Evolutionary conservation across 495 filamentous ascomycete genomes (phyloP), one percentile per base, ranked within the genome.

Genomic region (Aspergillus heteromorphus): DNA sequence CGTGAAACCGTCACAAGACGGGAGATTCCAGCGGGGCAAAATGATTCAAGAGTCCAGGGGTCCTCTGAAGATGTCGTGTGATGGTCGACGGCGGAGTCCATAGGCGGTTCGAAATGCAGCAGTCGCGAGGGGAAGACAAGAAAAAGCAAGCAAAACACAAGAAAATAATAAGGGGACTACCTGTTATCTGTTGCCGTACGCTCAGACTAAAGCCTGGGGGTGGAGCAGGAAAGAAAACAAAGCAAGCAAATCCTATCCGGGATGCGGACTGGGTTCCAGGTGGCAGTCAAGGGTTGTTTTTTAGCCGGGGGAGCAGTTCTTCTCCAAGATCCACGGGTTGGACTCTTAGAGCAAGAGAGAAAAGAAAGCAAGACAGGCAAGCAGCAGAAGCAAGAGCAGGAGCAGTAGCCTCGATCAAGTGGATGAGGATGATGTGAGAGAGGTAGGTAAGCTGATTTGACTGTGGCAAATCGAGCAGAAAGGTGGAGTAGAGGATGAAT

Each of bases 101-200:
- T 30, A 20, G 51, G 49, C 45, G 9, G 38, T 51, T 58, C 43
- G 40, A 53, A 21, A 21, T 30, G 54, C 55, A 64, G 56, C 63
- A 60, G 49, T 47, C 40, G 45, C 29, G 38, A 51, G 49, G 43
- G 17, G 49, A 61, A 52, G 43, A 42, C 41, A 30, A 56, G 34
- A n/a, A 38, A 65, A 59, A 56, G 18, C 55, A 58, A 58, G 30
- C 17, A 56, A 54, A 55, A 51, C n/a, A 41, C 38, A 59, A 61
- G 56, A 45, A 40, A 53, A 62, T 68, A 71, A 70, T 60, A 64
- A 59, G 70, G 72, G 67, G 63, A 65, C 74, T 77, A 77, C 74
- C 74, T 77, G 68, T 68, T 71, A 66, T 64, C 49, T 69, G 65
- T 72, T 60, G 66, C 56, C 58, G 27, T 54, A 54, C 49, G 57